Evolutionary conservation across 2,329 filamentous ascomycete genomes (phyloP).

Genomic region (Cladophialophora chaetospira): DNA sequence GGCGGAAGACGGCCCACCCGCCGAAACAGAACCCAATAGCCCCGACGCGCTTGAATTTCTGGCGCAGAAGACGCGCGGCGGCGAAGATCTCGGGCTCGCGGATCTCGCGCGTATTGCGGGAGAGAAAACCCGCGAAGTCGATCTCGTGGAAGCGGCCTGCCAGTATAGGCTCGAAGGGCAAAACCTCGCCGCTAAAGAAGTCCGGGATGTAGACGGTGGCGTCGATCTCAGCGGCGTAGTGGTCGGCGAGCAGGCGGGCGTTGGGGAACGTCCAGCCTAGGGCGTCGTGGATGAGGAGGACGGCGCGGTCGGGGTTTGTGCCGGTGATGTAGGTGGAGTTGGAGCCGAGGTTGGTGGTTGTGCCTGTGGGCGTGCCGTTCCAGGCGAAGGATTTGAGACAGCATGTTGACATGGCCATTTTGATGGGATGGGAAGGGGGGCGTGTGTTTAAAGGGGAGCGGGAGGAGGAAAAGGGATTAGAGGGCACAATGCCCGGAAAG

Average conservation of each 20-base stretch:
- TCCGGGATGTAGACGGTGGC: constrained; percentile 51
- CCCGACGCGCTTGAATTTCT: constrained; percentile 43
- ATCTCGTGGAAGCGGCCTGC: constrained; percentile 40
- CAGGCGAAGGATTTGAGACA: constrained; percentile 41
- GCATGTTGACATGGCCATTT: constrained; percentile 33
- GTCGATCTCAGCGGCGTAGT: constrained; percentile 48
- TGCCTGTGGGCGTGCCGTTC: constrained; percentile 35
- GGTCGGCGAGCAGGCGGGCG: constrained; percentile 49
- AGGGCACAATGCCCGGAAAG: too few species aligned
- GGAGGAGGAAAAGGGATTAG: neutral
- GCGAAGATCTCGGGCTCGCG: constrained; percentile 46
- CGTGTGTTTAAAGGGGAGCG: neutral
- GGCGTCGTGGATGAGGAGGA: constrained; percentile 52
- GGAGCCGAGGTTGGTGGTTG: constrained; percentile 40
- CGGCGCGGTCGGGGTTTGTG: constrained; percentile 41
- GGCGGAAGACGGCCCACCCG: constrained; percentile 50
- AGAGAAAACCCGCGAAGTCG: constrained; percentile 44
- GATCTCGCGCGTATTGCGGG: constrained; percentile 44
- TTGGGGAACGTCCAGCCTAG: constrained; percentile 52
- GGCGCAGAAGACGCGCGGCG: constrained; percentile 43
- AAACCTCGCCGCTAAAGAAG: constrained; percentile 41
- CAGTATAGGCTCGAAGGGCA: constrained; percentile 44
- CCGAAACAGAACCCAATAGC: constrained; percentile 54
- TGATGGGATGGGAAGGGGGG: too few species aligned
- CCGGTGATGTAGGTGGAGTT: constrained; percentile 46